Evolutionary conservation across 108 stramenopile species (phyloP).

Genomic region (Cyclostephanos invisitatus): DNA sequence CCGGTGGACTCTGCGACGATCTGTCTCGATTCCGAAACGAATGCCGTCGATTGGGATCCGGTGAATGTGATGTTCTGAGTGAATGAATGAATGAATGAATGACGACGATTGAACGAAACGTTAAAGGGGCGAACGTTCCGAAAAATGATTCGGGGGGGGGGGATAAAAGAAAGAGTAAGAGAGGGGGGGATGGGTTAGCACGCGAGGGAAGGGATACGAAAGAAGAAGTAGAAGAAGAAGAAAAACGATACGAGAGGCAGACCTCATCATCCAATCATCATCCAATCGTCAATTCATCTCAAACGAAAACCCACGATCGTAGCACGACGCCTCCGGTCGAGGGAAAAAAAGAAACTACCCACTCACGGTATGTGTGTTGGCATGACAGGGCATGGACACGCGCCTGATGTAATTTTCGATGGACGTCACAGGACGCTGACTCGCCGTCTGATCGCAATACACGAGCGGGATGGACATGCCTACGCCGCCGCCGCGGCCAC

Average conservation of each 20-base stretch:
- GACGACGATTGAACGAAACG: no score
- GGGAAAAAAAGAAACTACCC: no score
- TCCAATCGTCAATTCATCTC: no score
- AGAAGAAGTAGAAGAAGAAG: no score
- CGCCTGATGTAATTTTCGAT: constrained; percentile 70
- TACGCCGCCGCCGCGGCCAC: background rate
- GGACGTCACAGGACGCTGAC: constrained; percentile 67
- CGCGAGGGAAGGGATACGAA: no score
- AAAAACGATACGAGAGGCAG: no score
- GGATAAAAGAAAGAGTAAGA: no score
- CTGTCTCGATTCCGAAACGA: constrained; percentile 89
- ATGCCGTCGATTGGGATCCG: constrained; percentile 88
- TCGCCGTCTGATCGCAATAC: constrained; percentile 88
- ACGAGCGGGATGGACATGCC: constrained; percentile 67
- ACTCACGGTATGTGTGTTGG: constrained; percentile 90
- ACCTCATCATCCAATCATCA: no score
- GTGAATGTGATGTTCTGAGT: constrained; percentile 69
- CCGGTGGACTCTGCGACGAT: constrained; percentile 85
- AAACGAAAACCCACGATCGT: background rate
- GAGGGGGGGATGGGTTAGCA: no score
- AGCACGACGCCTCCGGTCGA: background rate
- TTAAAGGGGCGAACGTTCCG: background rate
- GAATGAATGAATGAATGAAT: background rate
- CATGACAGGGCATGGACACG: constrained; percentile 84
- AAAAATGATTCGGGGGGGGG: no score